phyloP scores from a whole-genome alignment of 805 yeast genomes.

The Nakazawaea ernobii region DNA sequence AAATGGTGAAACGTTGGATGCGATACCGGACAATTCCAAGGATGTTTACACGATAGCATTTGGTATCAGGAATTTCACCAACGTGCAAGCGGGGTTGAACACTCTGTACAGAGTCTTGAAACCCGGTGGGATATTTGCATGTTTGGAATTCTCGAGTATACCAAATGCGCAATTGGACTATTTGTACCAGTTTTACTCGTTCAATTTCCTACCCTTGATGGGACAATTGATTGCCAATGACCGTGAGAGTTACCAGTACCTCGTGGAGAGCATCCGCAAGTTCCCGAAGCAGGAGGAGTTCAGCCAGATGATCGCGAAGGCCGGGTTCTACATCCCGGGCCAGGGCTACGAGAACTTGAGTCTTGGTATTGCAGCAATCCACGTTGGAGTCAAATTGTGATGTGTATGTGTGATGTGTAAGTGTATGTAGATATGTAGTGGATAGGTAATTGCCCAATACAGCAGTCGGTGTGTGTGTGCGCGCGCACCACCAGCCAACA shows the following conservation, averaged over 20 bases:
- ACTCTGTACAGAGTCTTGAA: conserved; percentile 94
- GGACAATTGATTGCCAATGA: conserved; percentile 96
- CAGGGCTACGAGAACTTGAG: conserved; percentile 91
- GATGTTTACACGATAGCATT: conserved; percentile 96
- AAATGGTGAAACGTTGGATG: conserved; percentile 86
- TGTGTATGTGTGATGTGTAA: too few species aligned
- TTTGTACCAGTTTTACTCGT: conserved; percentile 83
- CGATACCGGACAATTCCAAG: conserved; percentile 79
- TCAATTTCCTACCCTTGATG: conserved; percentile 82
- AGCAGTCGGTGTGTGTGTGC: too few species aligned
- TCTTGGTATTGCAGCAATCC: conserved; percentile 93
- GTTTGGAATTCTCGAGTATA: conserved; percentile 92
- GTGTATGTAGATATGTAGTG: too few species aligned
- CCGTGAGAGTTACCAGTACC: conserved; percentile 91
- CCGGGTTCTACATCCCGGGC: conserved; percentile 89
- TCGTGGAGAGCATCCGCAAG: conserved; percentile 88
- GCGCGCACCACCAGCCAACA: too few species aligned
- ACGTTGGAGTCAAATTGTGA: conserved; percentile 85
- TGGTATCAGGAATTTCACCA: conserved; percentile 95
- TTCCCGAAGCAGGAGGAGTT: conserved; percentile 93
- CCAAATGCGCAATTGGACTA: conserved; percentile 70
- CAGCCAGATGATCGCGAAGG: conserved; percentile 86
- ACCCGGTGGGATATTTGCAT: conserved; percentile 97
- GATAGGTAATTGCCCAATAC: background rate
- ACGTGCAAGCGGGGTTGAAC: conserved; percentile 86